A percentile compares a stretch with the other conserved stretches of the same genome.
Evolutionary conservation across 495 filamentous ascomycete species (phyloP).

Genomic region (Penicillium macrosclerotiorum): DNA sequence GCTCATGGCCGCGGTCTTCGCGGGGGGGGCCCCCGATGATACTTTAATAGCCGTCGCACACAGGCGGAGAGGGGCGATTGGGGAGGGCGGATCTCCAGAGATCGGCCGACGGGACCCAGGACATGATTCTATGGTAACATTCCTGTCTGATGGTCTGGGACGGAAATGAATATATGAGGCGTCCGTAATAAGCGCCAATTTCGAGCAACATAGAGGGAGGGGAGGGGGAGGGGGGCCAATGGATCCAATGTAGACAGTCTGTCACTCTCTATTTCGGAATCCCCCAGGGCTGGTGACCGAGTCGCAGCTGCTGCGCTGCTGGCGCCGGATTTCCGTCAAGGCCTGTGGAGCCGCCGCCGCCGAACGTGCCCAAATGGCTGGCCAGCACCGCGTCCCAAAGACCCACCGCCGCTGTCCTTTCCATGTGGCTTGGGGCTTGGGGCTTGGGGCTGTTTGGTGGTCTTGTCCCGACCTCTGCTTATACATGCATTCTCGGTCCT

Average conservation of each 20-base stretch:
- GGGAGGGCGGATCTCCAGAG: constrained; percentile 10
- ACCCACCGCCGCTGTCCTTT: constrained; percentile 8
- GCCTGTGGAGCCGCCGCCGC: constrained; percentile 19
- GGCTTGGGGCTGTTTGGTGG: too few relatives aligned
- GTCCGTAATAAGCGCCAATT: constrained; percentile 15
- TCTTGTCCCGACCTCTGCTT: too few relatives aligned
- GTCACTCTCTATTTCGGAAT: too few relatives aligned
- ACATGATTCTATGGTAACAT: constrained; percentile 7
- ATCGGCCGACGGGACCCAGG: constrained; percentile 6
- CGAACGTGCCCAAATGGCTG: constrained; percentile 41
- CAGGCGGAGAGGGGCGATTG: constrained; percentile 3
- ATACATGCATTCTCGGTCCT: too few relatives aligned
- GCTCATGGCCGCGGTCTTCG: constrained; percentile 25
- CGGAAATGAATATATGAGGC: constrained; percentile 1
- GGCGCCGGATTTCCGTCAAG: too few relatives aligned
- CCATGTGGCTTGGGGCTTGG: constrained; percentile 23
- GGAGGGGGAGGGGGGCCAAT: too few relatives aligned
- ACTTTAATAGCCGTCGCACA: constrained; percentile 8
- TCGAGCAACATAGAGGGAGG: background rate
- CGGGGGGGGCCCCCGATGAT: background rate
- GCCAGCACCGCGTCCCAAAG: constrained; percentile 19
- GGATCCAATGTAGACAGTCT: too few relatives aligned
- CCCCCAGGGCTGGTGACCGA: too few relatives aligned
- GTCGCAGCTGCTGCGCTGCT: too few relatives aligned
- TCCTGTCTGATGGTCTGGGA: background rate